Percentiles rank a stretch among this genome's conserved stretches.
These are phyloP conservation scores for Coleophoma cylindrospora DNA, from an alignment of 2,329 filamentous ascomycete species.

Conservation along the genomic window DNA sequence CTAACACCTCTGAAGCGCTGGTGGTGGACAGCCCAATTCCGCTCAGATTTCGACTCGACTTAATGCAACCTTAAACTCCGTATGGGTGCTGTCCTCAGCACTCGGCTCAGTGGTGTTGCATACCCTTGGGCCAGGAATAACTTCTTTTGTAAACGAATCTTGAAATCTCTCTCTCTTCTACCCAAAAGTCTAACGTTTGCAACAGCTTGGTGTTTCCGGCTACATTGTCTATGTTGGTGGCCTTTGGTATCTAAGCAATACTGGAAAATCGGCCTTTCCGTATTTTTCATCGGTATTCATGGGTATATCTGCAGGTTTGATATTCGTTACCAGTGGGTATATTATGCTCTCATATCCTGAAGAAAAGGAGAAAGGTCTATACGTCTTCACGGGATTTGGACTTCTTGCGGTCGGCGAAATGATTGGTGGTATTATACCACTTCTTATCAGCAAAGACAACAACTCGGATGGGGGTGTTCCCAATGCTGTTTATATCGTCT, in stretches of 20 bases:
- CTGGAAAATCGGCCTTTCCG: conserved; percentile 19
- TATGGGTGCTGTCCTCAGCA: conserved; percentile 5
- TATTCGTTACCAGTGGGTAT: conserved; percentile 27
- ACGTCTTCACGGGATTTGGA: conserved; percentile 24
- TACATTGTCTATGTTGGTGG: conserved; percentile 25
- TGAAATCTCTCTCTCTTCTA: neutral
- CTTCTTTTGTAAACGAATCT: conserved; percentile 1
- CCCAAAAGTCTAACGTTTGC: neutral
- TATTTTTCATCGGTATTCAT: conserved; percentile 20
- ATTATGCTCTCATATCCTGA: conserved; percentile 28
- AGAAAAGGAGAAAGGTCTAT: conserved; percentile 26
- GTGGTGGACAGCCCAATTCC: conserved; percentile 1
- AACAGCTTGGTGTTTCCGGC: conserved; percentile 17
- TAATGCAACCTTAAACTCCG: conserved; percentile 2
- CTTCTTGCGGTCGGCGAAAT: conserved; percentile 25
- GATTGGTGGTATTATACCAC: conserved; percentile 22
- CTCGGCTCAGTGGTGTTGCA: conserved; percentile 4
- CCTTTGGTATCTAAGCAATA: conserved; percentile 24
- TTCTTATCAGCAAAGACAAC: conserved; percentile 21
- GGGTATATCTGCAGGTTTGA: conserved; percentile 24
- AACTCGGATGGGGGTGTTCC: conserved; percentile 10
- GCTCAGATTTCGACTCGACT: conserved; percentile 1
- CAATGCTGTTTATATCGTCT: conserved; percentile 20
- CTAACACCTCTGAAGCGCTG: neutral
- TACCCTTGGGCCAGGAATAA: conserved; percentile 4